phyloP scores from a whole-genome alignment of 257 asterid species.

The Solanum chiquidenum region DNA sequence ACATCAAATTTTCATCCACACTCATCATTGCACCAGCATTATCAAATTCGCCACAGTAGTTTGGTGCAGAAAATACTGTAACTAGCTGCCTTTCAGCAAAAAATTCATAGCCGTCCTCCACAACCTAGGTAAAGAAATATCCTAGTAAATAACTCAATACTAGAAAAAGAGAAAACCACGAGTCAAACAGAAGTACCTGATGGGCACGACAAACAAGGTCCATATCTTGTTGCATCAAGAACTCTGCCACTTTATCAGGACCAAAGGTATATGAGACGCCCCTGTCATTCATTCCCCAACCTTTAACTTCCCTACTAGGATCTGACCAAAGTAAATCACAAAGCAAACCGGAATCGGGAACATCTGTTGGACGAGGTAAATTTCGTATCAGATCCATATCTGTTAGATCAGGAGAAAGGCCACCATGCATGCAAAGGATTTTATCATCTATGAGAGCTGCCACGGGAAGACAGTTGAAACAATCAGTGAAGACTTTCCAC shows the following conservation, averaged over 20 bases:
- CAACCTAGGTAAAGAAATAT: conserved; percentile 11
- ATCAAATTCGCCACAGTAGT: conserved; percentile 22
- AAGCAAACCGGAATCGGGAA: conserved; percentile 27
- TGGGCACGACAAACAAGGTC: conserved; percentile 32
- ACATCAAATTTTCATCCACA: conserved; percentile 26
- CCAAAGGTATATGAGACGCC: conserved; percentile 30
- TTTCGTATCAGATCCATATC: conserved; percentile 20
- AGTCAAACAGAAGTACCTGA: conserved; percentile 6
- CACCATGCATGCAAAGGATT: conserved; percentile 28
- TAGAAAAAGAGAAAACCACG: background rate
- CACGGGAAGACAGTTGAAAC: conserved; percentile 27
- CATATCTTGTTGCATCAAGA: conserved; percentile 25
- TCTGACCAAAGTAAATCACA: conserved; percentile 30
- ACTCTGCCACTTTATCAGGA: conserved; percentile 20
- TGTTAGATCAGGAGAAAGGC: conserved; percentile 29
- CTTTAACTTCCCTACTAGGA: conserved; percentile 24
- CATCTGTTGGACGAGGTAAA: conserved; percentile 25
- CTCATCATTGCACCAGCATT: conserved; percentile 30
- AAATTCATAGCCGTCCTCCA: conserved; percentile 27
- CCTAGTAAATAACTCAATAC: background rate
- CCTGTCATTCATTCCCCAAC: conserved; percentile 32
- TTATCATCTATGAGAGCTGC: conserved; percentile 28
- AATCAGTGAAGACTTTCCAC: conserved; percentile 26
- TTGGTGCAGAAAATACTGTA: background rate
- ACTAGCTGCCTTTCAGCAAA: background rate